Conservation (phyloP, 2,329 filamentous ascomycete species). For the Fusarium brevicatenulatum region DNA sequence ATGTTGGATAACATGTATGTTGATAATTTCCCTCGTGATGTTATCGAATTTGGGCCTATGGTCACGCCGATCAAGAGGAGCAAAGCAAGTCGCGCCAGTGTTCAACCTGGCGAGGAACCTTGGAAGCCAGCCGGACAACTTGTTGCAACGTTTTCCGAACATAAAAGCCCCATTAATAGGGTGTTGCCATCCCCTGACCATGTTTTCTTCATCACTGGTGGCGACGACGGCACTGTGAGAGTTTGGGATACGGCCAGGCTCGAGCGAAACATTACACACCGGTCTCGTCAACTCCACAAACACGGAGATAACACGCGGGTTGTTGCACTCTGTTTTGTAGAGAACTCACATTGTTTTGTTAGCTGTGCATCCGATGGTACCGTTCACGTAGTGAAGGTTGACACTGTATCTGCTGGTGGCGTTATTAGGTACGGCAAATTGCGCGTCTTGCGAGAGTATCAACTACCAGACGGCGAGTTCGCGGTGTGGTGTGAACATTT, state of each 20-base stretch:
- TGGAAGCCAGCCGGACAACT: slow-evolving; percentile 89
- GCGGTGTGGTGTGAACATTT: slow-evolving; percentile 95
- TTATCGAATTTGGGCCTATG: slow-evolving; percentile 79
- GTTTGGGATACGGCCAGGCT: slow-evolving; percentile 92
- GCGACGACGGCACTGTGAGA: slow-evolving; percentile 89
- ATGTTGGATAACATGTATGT: slow-evolving; percentile 88
- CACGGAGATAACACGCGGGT: slow-evolving; percentile 78
- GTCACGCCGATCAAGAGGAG: slow-evolving; percentile 74
- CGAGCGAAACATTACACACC: slow-evolving; percentile 89
- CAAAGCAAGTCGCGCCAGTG: slow-evolving; percentile 63
- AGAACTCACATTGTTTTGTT: slow-evolving; percentile 92
- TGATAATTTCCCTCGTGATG: slow-evolving; percentile 73
- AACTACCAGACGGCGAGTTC: slow-evolving; percentile 77
- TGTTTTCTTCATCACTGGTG: slow-evolving; percentile 91
- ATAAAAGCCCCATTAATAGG: slow-evolving; percentile 82
- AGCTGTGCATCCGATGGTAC: slow-evolving; percentile 91
- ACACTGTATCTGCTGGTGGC: slow-evolving; percentile 57
- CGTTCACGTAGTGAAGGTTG: slow-evolving; percentile 88
- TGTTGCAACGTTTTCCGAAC: slow-evolving; percentile 89
- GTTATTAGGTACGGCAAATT: slow-evolving; percentile 82
- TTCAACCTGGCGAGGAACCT: slow-evolving; percentile 54
- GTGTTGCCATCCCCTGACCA: slow-evolving; percentile 89
- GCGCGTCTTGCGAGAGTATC: slow-evolving; percentile 80
- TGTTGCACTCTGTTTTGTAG: slow-evolving; percentile 87
- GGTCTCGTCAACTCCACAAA: slow-evolving; percentile 85